These are phyloP conservation scores for Lunularia cruciata DNA, from an alignment of 225 moss, liverwort and hornwort species.

Conservation along the genomic window DNA sequence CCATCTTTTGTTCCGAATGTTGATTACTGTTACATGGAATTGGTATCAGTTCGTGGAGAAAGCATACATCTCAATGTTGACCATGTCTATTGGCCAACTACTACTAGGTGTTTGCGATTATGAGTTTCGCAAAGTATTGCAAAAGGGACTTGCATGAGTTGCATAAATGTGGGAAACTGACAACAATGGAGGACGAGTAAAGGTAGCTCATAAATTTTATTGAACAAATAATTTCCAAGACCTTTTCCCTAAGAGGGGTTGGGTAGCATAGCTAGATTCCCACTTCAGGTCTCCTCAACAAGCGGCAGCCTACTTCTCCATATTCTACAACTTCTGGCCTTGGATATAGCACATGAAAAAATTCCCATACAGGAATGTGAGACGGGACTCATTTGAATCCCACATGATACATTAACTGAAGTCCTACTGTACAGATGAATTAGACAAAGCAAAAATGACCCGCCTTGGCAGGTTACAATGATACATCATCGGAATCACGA, in stretches of 20 bases:
- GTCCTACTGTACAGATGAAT: slow-evolving; percentile 23
- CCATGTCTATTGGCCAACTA: no score
- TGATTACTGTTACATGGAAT: no score
- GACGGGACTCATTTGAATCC: neutral
- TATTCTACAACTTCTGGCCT: slow-evolving; percentile 29
- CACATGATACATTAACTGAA: neutral
- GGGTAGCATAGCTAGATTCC: slow-evolving; percentile 14
- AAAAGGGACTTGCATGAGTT: no score
- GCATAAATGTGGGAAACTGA: no score
- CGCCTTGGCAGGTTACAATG: slow-evolving; percentile 8
- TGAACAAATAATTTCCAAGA: slow-evolving; percentile 8
- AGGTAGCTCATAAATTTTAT: neutral
- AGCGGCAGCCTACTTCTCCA: slow-evolving; percentile 17
- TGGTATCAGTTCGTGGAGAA: no score
- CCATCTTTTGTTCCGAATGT: no score
- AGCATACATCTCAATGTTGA: no score
- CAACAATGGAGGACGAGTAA: no score
- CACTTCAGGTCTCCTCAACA: neutral
- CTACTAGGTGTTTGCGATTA: no score
- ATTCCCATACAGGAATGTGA: neutral
- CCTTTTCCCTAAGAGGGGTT: neutral
- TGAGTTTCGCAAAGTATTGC: no score
- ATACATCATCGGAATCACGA: slow-evolving; percentile 22
- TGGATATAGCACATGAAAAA: slow-evolving; percentile 4
- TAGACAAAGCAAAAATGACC: slow-evolving; percentile 16